Conservation (phyloP, 2,329 filamentous ascomycete species). For the Microdochium nivale region DNA sequence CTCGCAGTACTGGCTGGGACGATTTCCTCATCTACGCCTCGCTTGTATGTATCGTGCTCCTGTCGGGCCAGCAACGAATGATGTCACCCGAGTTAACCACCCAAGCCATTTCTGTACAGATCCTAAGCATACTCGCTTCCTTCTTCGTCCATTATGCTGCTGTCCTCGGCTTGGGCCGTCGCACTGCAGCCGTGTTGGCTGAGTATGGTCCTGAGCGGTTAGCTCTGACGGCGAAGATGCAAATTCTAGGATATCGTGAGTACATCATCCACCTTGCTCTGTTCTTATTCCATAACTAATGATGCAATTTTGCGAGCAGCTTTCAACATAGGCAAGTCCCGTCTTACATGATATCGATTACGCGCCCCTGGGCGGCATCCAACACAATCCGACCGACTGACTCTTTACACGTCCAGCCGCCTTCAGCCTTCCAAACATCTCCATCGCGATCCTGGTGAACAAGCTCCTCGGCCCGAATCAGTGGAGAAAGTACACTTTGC, state of each 20-base stretch:
- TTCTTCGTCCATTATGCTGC: constrained; percentile 15
- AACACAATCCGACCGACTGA: neutral
- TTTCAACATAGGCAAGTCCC: constrained; percentile 15
- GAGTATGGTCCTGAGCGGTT: constrained; percentile 13
- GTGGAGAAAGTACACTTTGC: constrained; percentile 9
- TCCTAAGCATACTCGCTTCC: constrained; percentile 15
- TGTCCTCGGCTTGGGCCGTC: constrained; percentile 14
- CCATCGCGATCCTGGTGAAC: constrained; percentile 15
- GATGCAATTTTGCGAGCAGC: constrained; percentile 1
- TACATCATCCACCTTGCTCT: neutral
- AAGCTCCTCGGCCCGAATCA: constrained; percentile 16
- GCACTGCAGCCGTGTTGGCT: constrained; percentile 14
- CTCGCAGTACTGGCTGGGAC: constrained; percentile 15
- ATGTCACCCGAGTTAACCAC: too few species aligned
- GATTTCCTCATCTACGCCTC: constrained; percentile 20
- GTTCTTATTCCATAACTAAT: neutral
- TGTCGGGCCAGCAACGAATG: too few species aligned
- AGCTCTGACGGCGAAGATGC: constrained; percentile 11
- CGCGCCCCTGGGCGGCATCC: too few species aligned
- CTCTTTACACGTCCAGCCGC: neutral
- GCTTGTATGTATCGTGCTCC: constrained; percentile 7
- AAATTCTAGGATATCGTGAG: constrained; percentile 16
- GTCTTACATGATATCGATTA: neutral
- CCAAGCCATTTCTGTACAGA: constrained; percentile 5
- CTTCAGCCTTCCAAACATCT: constrained; percentile 19